Evolutionary conservation across 1,284 basidiomycete species (phyloP).

Genomic region (Mycosarcoma maydis): DNA sequence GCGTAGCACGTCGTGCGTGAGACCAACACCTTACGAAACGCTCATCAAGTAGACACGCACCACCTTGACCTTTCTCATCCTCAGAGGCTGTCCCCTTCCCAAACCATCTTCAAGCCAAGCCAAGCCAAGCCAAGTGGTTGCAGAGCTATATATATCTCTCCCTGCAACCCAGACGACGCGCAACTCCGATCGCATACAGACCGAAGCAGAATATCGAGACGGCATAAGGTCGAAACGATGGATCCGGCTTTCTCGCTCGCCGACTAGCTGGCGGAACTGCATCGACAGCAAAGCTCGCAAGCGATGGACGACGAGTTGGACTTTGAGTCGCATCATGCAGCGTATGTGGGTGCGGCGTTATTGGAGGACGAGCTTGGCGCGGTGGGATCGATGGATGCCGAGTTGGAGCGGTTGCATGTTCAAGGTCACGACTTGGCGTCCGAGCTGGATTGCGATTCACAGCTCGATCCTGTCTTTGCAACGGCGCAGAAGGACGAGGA

Average conservation of each 20-base stretch:
- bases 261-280: constrained; percentile 15
- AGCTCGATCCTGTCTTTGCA: too few species aligned
- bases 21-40: too few species aligned
- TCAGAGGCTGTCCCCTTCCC: too few species aligned
- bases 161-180: too few species aligned
- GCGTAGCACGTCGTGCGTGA: too few species aligned
- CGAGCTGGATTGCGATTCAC: background rate
- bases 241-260: constrained; percentile 43
- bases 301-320: constrained; percentile 1
- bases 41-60: too few species aligned
- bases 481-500: too few species aligned
- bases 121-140: too few species aligned
- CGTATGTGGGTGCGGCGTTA: background rate
- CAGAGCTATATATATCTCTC: too few species aligned
- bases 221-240: constrained; percentile 9
- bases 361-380: constrained; percentile 1
- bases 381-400: constrained; percentile 5
- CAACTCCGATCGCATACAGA: too few species aligned
- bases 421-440: constrained; percentile 9
- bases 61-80: too few species aligned
- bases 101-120: too few species aligned
- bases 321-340: background rate
- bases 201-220: background rate
- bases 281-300: background rate
- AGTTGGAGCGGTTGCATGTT: constrained; percentile 7